Evolutionary conservation across 2,329 filamentous ascomycete genomes (phyloP), one percentile per base, ranked within the genome.

Genomic region (Alternaria atra): DNA sequence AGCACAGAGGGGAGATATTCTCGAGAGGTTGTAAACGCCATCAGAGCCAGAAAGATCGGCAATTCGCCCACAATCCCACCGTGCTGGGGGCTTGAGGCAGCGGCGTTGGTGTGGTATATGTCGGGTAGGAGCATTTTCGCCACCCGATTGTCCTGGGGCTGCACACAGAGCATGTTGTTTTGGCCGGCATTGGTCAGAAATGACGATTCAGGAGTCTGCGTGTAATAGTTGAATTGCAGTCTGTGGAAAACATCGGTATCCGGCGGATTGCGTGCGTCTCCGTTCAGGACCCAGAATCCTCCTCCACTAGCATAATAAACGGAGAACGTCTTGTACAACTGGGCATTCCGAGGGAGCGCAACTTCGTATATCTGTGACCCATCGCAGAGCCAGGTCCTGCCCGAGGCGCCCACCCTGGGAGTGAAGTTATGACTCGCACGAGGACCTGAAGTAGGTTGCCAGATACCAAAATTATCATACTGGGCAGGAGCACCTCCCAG

Each of bases 31-130:
- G 76, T 71, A 15, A 77, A 66, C 0, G 74, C 74, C 1, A 76
- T 40, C 1, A 79, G 57, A 1, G 68, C 74, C 1, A 79, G 61
- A 40, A 79, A 71, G 7, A 79, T 72, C 0, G 74, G 63, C 1
- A 79, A 52, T 2, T 79, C 76, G 5, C 77, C 76, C 12, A 46
- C 70, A 3, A 79, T 47, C n/a, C 54, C 64, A 58, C 27, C 27
- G 25, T 46, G 47, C 5, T 42, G 23, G 17, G 5, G 3, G 25
- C 20, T 10, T n/a, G 34, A 4, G 12, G 15, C 13, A 27, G 42
- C 1, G 6, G 37, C 25, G 15, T 9, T 20, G 25, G 23, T 48
- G n/a, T 43, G 42, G 39, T 77, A 73, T 1, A 66, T 70, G 25
- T 71, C 59, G 0, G 75, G 74, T 2, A 77, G 40, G 2, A 76